Base-by-base conservation (phyloP, 768 basidiomycete species). In the Floccularia luteovirens region DNA sequence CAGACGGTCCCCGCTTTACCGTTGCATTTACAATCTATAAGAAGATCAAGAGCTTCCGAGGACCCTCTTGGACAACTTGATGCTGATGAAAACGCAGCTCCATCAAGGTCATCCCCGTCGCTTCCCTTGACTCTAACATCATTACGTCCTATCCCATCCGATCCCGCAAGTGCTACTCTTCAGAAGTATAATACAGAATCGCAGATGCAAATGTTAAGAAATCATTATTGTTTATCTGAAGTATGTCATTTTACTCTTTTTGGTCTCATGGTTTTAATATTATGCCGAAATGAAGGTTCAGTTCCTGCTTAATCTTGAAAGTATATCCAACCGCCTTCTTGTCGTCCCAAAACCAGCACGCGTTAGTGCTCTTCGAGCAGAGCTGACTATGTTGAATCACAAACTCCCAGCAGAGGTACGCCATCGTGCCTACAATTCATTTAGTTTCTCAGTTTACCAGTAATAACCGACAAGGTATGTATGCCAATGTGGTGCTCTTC, bases 331-430 rank as follows among this genome's bases (percentile, higher is more conserved):
- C 54, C 75, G 89, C 36, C 72, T 99, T 25, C 64, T 99, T 36
- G 82, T 96, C 20, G 81, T 99, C 0, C 96, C 96, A 11, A 85
- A 85, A 53, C 91, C 87, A 32, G 96, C 96, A 10, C 80, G 94
- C 27, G 84, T 98, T 30, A 94, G 91, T 58, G 93, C 96, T n/a
- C 66, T 99, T 32, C 71, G 96, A 55, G 96, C 96, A 23, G 96
- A 98, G 57, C 62, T 99, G 50, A 99, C 96, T 3, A 82, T 84
- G 13, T 65, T 99, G 39, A 99, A 99, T 54, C 94, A 99, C 55
- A 89, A 86, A 56, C 75, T 99, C 22, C 96, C 96, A 11, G 90
- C 96, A 2, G 96, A 98, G 72, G 93, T 90, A 60, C 58, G 54
- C 52, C n/a, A n/a, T n/a, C n/a, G n/a, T n/a, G 22, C 30, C 24